These are phyloP conservation scores for Hydnum rufescens DNA, from an alignment of 768 basidiomycete genomes.

Conservation along the genomic window DNA sequence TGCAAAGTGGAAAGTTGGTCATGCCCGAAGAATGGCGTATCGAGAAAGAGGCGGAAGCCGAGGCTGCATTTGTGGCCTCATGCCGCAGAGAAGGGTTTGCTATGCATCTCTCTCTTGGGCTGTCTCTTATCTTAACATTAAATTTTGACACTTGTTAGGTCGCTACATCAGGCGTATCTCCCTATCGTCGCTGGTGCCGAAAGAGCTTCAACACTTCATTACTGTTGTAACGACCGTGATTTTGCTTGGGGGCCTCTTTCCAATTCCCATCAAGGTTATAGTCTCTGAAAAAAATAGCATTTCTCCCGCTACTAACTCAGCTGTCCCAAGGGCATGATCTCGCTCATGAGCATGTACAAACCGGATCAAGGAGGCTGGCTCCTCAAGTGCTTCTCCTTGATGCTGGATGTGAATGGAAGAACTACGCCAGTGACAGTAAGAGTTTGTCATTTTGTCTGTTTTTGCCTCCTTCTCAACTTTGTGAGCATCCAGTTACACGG, in stretches of 20 bases:
- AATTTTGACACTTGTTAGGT: too few relatives aligned
- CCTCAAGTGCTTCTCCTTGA: slow-evolving; percentile 67
- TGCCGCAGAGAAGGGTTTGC: slow-evolving; percentile 74
- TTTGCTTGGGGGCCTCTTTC: slow-evolving; percentile 69
- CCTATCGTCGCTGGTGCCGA: slow-evolving; percentile 82
- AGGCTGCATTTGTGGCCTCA: slow-evolving; percentile 80
- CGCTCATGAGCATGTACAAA: slow-evolving; percentile 24
- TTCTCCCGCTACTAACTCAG: too few relatives aligned
- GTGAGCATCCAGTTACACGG: slow-evolving; percentile 27
- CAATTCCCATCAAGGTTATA: slow-evolving; percentile 30
- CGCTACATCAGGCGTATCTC: slow-evolving; percentile 74
- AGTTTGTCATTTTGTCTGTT: too few relatives aligned
- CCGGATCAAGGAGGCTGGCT: slow-evolving; percentile 30
- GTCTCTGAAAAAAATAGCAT: too few relatives aligned
- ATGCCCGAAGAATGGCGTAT: slow-evolving; percentile 75
- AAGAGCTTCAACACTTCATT: slow-evolving; percentile 79
- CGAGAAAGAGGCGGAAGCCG: slow-evolving; percentile 82
- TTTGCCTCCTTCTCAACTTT: neutral
- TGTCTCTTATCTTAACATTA: neutral
- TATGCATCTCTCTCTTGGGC: neutral
- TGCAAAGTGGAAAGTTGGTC: slow-evolving; percentile 19
- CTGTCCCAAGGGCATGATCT: slow-evolving; percentile 4
- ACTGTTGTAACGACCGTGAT: slow-evolving; percentile 79
- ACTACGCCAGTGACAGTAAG: slow-evolving; percentile 45
- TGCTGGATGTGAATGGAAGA: slow-evolving; percentile 79